Conservation (phyloP, 164 flowering plant genomes). For the Houttuynia cordata region DNA sequence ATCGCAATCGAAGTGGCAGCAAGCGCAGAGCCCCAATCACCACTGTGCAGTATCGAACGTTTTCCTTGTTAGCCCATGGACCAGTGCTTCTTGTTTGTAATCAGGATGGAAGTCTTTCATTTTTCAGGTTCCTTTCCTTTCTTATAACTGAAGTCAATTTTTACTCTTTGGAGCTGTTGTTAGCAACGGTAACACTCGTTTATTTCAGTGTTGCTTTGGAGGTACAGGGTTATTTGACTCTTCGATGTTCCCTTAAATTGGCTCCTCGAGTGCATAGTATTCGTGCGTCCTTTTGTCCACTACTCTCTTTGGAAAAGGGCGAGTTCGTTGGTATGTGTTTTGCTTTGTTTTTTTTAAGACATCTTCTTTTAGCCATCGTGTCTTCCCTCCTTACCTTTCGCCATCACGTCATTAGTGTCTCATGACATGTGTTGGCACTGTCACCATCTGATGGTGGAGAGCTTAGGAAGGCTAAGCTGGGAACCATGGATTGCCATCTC, state of each 20-base stretch:
- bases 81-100: constrained; percentile 80
- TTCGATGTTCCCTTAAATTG: constrained; percentile 87
- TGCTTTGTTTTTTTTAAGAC: too few species aligned
- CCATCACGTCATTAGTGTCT: too few species aligned
- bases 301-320: constrained; percentile 94
- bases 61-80: constrained; percentile 79
- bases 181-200: background rate
- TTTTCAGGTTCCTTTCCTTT: constrained; percentile 58
- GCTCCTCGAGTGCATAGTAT: constrained; percentile 70
- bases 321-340: constrained; percentile 69
- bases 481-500: too few species aligned
- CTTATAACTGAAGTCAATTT: background rate
- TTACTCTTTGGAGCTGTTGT: background rate
- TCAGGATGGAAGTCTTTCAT: constrained; percentile 79
- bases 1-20: constrained; percentile 47
- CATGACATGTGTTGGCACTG: too few species aligned
- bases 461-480: too few species aligned
- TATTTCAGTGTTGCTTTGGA: constrained; percentile 70
- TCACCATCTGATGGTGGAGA: too few species aligned
- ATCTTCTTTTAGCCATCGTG: too few species aligned
- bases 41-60: constrained; percentile 84
- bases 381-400: too few species aligned
- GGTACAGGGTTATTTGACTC: constrained; percentile 76
- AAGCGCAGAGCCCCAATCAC: constrained; percentile 65
- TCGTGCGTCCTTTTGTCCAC: constrained; percentile 87